Percentiles rank a stretch among this genome's conserved stretches.
Conservation (phyloP, 495 filamentous ascomycete species). For the Pyronema omphalodes region DNA sequence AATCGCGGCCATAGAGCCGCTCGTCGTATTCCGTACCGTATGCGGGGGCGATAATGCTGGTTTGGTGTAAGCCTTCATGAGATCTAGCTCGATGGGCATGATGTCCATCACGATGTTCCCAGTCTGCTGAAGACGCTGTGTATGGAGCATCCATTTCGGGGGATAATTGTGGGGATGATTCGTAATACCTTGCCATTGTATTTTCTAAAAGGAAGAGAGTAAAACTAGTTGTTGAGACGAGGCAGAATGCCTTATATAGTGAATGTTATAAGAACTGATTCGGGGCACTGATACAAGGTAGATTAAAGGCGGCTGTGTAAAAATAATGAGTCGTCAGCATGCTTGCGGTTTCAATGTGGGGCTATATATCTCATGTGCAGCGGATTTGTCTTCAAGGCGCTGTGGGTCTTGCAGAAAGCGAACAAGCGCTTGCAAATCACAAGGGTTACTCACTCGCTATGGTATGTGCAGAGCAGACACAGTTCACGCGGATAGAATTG, state of each 20-base stretch:
- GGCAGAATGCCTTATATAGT: not conserved
- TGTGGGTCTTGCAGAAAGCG: no score
- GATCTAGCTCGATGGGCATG: not conserved
- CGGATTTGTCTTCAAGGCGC: no score
- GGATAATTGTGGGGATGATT: not conserved
- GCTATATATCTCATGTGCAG: no score
- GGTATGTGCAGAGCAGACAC: not conserved
- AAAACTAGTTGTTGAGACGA: not conserved
- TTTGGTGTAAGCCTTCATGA: not conserved
- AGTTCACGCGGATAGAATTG: not conserved
- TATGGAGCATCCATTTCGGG: not conserved
- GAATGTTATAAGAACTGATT: not conserved
- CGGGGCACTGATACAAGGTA: not conserved
- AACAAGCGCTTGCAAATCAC: not conserved
- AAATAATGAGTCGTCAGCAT: not conserved
- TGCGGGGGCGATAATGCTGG: slow-evolving; percentile 15
- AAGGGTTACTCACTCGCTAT: not conserved
- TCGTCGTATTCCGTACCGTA: slow-evolving; percentile 7
- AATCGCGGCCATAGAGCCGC: not conserved
- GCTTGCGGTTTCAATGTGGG: no score
- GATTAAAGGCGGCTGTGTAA: not conserved
- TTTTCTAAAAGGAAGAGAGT: not conserved
- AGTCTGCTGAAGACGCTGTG: no score
- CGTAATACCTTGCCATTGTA: slow-evolving; percentile 2
- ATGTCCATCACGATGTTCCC: not conserved